phyloP scores from a whole-genome alignment of 164 flowering plant genomes.

The Chimonanthus praecox region DNA sequence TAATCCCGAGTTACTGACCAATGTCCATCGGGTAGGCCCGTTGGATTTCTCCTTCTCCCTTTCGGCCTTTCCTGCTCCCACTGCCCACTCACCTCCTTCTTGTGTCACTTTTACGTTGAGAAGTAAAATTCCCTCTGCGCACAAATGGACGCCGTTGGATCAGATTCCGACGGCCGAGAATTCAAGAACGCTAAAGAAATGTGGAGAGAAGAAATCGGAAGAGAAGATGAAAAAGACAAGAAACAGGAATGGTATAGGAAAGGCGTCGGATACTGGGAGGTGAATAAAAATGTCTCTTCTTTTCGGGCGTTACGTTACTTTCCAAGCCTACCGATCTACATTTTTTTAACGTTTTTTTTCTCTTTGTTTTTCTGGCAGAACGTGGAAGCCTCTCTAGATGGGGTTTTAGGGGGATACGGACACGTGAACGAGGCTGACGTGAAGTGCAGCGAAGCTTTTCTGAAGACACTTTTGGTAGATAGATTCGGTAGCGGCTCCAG shows the following conservation, averaged over 20 bases:
- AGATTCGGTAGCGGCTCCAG: constrained; percentile 27
- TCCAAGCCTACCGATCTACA: not conserved
- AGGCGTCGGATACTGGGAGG: constrained; percentile 90
- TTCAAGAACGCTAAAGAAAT: constrained; percentile 73
- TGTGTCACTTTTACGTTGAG: not conserved
- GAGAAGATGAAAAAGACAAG: constrained; percentile 34
- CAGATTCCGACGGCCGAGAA: constrained; percentile 60
- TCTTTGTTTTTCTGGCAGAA: constrained; percentile 33
- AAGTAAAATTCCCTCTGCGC: not conserved
- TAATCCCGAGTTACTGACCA: too few relatives aligned
- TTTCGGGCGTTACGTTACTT: not conserved
- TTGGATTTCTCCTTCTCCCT: too few relatives aligned
- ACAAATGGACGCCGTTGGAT: constrained; percentile 52
- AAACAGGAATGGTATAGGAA: constrained; percentile 66
- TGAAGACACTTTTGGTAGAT: constrained; percentile 49
- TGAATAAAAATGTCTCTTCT: constrained; percentile 13
- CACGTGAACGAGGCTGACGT: constrained; percentile 76
- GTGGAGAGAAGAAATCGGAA: constrained; percentile 80
- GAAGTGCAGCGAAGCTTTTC: constrained; percentile 66
- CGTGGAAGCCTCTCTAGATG: constrained; percentile 90
- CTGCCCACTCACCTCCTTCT: not conserved
- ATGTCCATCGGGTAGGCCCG: too few relatives aligned
- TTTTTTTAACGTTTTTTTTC: not conserved
- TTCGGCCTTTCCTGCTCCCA: too few relatives aligned
- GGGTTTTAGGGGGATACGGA: constrained; percentile 91